phyloP scores from a whole-genome alignment of 1,284 basidiomycete species.

The Moesziomyces sp. region DNA sequence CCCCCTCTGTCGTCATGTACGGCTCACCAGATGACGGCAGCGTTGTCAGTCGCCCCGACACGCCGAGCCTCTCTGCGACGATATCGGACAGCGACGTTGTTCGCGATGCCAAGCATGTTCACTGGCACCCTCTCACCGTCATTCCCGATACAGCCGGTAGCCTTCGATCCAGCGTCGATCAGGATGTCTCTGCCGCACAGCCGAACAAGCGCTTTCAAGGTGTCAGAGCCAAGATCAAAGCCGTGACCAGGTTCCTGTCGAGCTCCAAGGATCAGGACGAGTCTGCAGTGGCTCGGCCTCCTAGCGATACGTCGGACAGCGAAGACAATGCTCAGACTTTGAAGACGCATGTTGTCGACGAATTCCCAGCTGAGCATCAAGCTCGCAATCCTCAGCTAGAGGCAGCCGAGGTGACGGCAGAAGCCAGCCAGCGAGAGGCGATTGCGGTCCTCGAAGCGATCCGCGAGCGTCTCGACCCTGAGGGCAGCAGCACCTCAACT shows the following conservation, averaged over 20 bases:
- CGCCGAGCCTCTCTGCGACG: slow-evolving; percentile 4
- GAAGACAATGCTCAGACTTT: not conserved
- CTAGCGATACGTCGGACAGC: not conserved
- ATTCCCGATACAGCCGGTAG: slow-evolving; percentile 8
- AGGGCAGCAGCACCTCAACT: not conserved
- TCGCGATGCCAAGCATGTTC: slow-evolving; percentile 26
- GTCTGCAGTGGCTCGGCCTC: not conserved
- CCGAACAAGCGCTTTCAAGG: slow-evolving; percentile 10
- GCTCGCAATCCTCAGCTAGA: too few species aligned
- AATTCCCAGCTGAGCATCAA: too few species aligned
- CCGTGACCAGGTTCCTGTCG: slow-evolving; percentile 17
- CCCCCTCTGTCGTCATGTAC: slow-evolving; percentile 12
- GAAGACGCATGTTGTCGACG: too few species aligned
- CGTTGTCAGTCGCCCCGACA: slow-evolving; percentile 8
- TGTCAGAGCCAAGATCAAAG: slow-evolving; percentile 31
- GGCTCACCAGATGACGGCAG: slow-evolving; percentile 36
- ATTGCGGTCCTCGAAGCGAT: slow-evolving; percentile 12
- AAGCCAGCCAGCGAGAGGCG: not conserved
- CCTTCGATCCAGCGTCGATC: slow-evolving; percentile 10
- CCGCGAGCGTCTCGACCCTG: slow-evolving; percentile 12
- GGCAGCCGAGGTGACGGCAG: not conserved
- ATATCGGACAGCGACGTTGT: slow-evolving; percentile 31
- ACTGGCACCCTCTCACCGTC: slow-evolving; percentile 16
- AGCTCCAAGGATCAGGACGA: slow-evolving; percentile 5
- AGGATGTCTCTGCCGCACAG: slow-evolving; percentile 2